A percentile compares a stretch with the other conserved stretches of the same genome.
phyloP scores from a whole-genome alignment of 2,329 filamentous ascomycete species.

The Onygenales sp. region DNA sequence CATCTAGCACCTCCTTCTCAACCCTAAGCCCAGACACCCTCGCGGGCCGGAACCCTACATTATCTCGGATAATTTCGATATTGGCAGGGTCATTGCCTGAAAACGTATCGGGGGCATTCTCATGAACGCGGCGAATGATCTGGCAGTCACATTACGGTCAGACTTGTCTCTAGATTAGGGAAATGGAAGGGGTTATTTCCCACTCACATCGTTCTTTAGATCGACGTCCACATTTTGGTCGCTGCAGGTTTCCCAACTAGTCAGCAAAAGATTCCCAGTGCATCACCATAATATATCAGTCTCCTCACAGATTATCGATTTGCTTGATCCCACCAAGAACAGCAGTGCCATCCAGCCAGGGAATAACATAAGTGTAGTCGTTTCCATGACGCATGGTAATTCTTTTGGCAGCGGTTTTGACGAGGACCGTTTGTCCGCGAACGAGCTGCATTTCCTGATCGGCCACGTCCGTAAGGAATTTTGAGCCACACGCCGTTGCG shows the following conservation, averaged over 20 bases:
- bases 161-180: too few relatives aligned
- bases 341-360: slow-evolving; percentile 16
- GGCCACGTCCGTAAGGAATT: slow-evolving; percentile 11
- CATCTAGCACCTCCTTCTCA: slow-evolving; percentile 33
- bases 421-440: slow-evolving; percentile 17
- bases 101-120: not conserved
- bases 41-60: slow-evolving; percentile 35
- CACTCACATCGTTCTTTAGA: not conserved
- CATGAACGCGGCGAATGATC: not conserved
- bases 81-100: not conserved
- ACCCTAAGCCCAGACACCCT: slow-evolving; percentile 40
- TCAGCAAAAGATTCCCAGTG: not conserved
- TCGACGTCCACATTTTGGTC: not conserved
- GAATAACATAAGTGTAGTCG: slow-evolving; percentile 18
- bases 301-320: slow-evolving; percentile 3
- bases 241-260: not conserved
- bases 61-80: slow-evolving; percentile 33
- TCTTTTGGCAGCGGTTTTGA: slow-evolving; percentile 15
- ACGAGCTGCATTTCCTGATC: slow-evolving; percentile 13
- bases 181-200: too few relatives aligned
- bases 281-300: not conserved
- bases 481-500: slow-evolving; percentile 14
- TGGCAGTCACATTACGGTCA: not conserved
- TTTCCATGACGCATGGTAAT: slow-evolving; percentile 15
- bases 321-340: slow-evolving; percentile 18